These are phyloP conservation scores for Fusarium albosuccineum DNA, from an alignment of 2,329 filamentous ascomycete genomes.

Conservation along the genomic window DNA sequence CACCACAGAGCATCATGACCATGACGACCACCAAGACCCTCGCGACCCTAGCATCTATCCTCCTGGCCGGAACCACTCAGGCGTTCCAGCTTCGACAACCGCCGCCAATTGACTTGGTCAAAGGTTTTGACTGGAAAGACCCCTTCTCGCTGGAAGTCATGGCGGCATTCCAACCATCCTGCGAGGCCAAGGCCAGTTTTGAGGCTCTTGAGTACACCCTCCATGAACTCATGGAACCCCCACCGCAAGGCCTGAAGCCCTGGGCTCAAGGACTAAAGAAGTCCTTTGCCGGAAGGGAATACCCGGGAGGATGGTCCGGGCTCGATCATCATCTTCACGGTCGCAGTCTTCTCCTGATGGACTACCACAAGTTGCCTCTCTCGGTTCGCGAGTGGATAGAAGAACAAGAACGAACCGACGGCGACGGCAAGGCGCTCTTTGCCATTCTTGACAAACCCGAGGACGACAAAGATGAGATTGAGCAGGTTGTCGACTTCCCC, in stretches of 20 bases:
- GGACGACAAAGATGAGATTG: conserved; percentile 54
- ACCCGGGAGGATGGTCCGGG: conserved; percentile 67
- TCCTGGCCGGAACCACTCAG: conserved; percentile 37
- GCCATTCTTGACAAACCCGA: conserved; percentile 57
- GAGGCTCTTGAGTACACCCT: conserved; percentile 58
- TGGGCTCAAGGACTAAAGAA: conserved; percentile 57
- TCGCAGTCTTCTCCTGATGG: conserved; percentile 62
- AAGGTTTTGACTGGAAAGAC: conserved; percentile 57
- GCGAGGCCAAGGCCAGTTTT: conserved; percentile 53
- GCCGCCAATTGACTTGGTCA: conserved; percentile 50
- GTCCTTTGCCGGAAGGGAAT: conserved; percentile 56
- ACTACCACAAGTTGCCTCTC: conserved; percentile 58
- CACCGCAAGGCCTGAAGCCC: conserved; percentile 55
- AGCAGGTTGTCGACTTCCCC: conserved; percentile 51
- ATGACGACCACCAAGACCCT: conserved; percentile 43
- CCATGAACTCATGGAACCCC: conserved; percentile 55
- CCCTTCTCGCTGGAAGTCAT: conserved; percentile 52
- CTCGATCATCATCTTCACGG: conserved; percentile 65
- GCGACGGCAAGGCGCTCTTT: conserved; percentile 55
- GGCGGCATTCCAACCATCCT: conserved; percentile 51
- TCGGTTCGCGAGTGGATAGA: conserved; percentile 63
- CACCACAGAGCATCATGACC: conserved; percentile 5
- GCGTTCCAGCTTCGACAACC: conserved; percentile 48
- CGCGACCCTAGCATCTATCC: conserved; percentile 13
- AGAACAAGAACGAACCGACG: conserved; percentile 53